Conservation (phyloP, 2,329 filamentous ascomycete species). For the Aspergillus sp. region DNA sequence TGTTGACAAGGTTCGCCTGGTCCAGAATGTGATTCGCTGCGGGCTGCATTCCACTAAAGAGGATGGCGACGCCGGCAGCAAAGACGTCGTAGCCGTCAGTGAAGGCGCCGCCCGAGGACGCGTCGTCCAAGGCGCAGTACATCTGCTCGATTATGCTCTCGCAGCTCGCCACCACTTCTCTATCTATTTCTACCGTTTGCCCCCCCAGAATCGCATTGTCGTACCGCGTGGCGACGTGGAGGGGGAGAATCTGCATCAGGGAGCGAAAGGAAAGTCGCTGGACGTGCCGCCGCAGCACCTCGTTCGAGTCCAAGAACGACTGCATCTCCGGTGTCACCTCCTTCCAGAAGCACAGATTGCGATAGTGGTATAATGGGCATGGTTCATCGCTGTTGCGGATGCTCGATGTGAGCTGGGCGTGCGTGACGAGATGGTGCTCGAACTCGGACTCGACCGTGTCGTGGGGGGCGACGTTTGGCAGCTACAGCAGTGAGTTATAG, state of each 20-base stretch:
- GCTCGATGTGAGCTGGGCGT: constrained; percentile 25
- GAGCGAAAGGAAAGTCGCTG: constrained; percentile 10
- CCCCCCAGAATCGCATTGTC: not conserved
- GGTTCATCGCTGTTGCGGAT: constrained; percentile 16
- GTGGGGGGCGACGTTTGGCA: not conserved
- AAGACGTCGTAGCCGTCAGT: constrained; percentile 29
- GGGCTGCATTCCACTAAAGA: constrained; percentile 3
- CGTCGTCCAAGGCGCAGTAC: constrained; percentile 22
- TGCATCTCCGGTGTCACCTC: constrained; percentile 3
- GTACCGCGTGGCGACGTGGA: not conserved
- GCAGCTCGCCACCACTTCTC: constrained; percentile 17
- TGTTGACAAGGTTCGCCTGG: constrained; percentile 11
- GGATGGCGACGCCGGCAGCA: constrained; percentile 19
- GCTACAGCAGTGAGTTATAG: not conserved
- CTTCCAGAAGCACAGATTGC: constrained; percentile 25
- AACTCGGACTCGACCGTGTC: not conserved
- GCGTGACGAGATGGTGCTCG: constrained; percentile 21
- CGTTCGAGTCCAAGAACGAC: not conserved
- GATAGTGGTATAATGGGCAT: constrained; percentile 21
- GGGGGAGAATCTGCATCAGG: not conserved
- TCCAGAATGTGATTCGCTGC: constrained; percentile 2
- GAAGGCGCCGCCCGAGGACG: constrained; percentile 18
- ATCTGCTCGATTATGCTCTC: constrained; percentile 22
- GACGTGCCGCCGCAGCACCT: not conserved
- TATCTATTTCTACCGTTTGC: not conserved